Conservation (phyloP, 306 rosid species). For the Cucumis melo region DNA sequence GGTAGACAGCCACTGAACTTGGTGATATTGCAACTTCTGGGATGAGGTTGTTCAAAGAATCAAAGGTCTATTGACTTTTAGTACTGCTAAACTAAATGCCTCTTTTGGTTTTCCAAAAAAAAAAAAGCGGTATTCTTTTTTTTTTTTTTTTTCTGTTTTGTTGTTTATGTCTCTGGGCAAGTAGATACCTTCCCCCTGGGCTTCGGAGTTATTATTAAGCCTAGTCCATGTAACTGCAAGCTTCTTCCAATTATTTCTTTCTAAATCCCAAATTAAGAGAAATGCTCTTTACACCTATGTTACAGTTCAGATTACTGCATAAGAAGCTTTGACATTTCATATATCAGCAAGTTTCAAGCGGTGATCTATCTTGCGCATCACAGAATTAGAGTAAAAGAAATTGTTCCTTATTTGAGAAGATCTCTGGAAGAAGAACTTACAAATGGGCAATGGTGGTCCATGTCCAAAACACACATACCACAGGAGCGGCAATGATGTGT, state of each 20-base stretch:
- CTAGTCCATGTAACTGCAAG: background rate
- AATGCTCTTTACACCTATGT: background rate
- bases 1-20: background rate
- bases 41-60: background rate
- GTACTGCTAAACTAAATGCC: background rate
- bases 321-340: background rate
- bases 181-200: background rate
- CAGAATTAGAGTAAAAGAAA: background rate
- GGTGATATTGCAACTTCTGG: background rate
- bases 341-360: background rate
- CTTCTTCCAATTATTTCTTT: background rate
- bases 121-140: background rate
- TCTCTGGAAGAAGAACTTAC: constrained; percentile 33
- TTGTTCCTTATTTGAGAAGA: constrained; percentile 1
- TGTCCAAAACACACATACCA: constrained; percentile 67
- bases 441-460: constrained; percentile 99
- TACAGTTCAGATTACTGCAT: background rate
- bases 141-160: background rate
- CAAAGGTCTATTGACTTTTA: no score
- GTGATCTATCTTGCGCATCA: background rate
- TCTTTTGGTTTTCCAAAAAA: background rate
- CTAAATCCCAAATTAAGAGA: background rate
- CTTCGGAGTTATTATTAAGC: background rate
- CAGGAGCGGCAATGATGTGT: constrained; percentile 91
- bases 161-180: background rate